phyloP scores from a whole-genome alignment of 1,284 basidiomycete species.

The Ustilago lituana region DNA sequence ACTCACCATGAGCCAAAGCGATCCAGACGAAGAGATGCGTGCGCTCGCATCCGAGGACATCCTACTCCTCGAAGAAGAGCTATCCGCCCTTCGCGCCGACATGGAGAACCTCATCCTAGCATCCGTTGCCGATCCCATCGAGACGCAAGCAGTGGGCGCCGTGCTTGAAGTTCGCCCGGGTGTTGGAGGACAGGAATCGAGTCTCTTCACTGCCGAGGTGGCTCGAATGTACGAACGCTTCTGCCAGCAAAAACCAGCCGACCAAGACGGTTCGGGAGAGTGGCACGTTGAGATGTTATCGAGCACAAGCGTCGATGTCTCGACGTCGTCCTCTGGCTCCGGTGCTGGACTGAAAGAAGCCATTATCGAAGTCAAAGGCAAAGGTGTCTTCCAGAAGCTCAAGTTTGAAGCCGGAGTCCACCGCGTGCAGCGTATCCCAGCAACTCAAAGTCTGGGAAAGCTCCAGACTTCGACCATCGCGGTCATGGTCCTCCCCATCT shows the following conservation, averaged over 20 bases:
- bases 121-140: slow-evolving; percentile 69
- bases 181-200: slow-evolving; percentile 89
- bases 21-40: slow-evolving; percentile 77
- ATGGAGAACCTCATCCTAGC: slow-evolving; percentile 81
- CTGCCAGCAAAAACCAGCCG: slow-evolving; percentile 47
- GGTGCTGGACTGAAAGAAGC: slow-evolving; percentile 81
- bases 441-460: slow-evolving; percentile 84
- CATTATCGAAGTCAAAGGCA: slow-evolving; percentile 81
- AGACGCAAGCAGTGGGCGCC: slow-evolving; percentile 76
- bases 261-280: slow-evolving; percentile 36
- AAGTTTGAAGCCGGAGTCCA: slow-evolving; percentile 95
- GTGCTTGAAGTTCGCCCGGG: slow-evolving; percentile 91
- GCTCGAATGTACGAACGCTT: slow-evolving; percentile 82
- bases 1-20: slow-evolving; percentile 32
- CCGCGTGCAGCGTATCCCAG: slow-evolving; percentile 91
- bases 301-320: slow-evolving; percentile 56
- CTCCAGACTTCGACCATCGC: slow-evolving; percentile 93
- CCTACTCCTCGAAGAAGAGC: slow-evolving; percentile 70
- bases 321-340: slow-evolving; percentile 34
- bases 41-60: slow-evolving; percentile 80
- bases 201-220: slow-evolving; percentile 82
- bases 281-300: slow-evolving; percentile 59
- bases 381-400: slow-evolving; percentile 80
- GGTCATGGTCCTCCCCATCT: slow-evolving; percentile 69
- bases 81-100: slow-evolving; percentile 71